These are phyloP conservation scores for Allantophomopsis cytisporea DNA, from an alignment of 2,329 filamentous ascomycete species.

Conservation along the genomic window DNA sequence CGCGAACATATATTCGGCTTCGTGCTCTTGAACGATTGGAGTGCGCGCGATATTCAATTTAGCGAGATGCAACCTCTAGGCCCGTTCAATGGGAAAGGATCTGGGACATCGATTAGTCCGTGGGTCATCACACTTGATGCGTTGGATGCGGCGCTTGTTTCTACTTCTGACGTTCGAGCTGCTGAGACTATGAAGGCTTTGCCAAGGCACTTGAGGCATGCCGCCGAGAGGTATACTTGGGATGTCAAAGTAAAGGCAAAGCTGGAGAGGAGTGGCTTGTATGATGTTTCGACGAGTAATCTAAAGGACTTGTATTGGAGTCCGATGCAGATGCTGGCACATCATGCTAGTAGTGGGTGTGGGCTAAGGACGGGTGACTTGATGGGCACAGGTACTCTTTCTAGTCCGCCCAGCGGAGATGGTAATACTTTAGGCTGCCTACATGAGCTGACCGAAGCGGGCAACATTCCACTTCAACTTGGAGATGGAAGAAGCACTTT, in stretches of 20 bases:
- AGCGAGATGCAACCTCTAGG: conserved; percentile 46
- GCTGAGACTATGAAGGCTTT: conserved; percentile 27
- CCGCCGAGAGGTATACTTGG: conserved; percentile 39
- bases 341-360: too few species aligned
- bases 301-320: too few species aligned
- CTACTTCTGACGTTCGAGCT: conserved; percentile 23
- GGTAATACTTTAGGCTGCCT: too few species aligned
- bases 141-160: conserved; percentile 15
- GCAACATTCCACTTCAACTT: too few species aligned
- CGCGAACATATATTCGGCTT: conserved; percentile 47
- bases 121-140: conserved; percentile 48
- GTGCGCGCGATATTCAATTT: conserved; percentile 42
- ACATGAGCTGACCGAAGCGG: too few species aligned
- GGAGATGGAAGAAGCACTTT: too few species aligned
- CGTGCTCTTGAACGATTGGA: conserved; percentile 48
- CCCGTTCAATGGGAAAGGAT: conserved; percentile 45
- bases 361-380: too few species aligned
- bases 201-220: conserved; percentile 48
- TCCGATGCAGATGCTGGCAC: too few species aligned
- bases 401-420: too few species aligned
- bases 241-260: conserved; percentile 42
- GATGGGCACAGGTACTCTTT: too few species aligned
- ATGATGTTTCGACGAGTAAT: too few species aligned
- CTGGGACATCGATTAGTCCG: conserved; percentile 42
- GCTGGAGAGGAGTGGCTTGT: too few species aligned